phyloP scores from a whole-genome alignment of 2,329 filamentous ascomycete species.

The Fusarium algeriense region DNA sequence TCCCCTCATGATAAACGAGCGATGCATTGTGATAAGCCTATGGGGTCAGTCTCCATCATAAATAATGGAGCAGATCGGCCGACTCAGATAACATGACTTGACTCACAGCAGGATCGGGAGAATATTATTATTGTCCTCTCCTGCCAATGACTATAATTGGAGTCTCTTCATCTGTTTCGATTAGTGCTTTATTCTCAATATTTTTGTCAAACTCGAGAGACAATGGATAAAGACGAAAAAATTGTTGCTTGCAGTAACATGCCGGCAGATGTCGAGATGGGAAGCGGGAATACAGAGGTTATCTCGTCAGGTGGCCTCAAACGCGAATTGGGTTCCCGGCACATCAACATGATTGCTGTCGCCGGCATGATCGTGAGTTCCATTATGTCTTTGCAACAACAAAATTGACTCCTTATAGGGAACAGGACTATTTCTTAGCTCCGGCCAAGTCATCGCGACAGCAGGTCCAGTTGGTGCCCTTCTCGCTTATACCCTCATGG shows the following conservation, averaged over 20 bases:
- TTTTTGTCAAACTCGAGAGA: background rate
- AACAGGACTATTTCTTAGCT: background rate
- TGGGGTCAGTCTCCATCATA: background rate
- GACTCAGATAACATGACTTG: background rate
- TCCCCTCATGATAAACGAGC: background rate
- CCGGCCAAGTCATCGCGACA: background rate
- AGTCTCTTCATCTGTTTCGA: background rate
- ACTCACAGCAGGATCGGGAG: background rate
- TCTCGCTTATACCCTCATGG: background rate
- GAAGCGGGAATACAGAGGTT: background rate
- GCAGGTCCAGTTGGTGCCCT: background rate
- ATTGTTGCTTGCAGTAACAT: background rate
- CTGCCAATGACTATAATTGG: background rate
- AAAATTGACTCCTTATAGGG: background rate
- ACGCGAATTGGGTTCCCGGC: background rate
- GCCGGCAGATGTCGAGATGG: background rate
- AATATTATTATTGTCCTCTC: background rate
- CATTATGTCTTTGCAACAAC: fast-evolving
- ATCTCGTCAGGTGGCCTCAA: background rate
- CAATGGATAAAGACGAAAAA: background rate
- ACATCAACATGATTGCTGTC: constrained; percentile 1
- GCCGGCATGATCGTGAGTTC: background rate
- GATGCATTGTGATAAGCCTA: background rate
- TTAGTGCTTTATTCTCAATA: background rate
- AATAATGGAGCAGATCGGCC: constrained; percentile 3